These are phyloP conservation scores for Ophiostoma sp. DNA, from an alignment of 2,329 filamentous ascomycete genomes.

Conservation along the genomic window DNA sequence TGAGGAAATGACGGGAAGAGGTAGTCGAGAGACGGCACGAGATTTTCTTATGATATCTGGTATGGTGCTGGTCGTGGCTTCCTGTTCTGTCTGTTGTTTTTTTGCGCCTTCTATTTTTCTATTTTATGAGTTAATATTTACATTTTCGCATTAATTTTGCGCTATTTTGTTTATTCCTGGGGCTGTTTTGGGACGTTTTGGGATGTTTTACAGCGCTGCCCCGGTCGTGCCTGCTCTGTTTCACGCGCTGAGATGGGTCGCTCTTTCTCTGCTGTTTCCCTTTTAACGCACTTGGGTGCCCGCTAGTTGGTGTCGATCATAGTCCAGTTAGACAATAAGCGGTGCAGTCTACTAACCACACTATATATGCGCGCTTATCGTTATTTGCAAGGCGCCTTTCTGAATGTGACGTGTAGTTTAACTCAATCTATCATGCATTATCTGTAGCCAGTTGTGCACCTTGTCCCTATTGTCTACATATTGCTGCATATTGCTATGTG, in stretches of 20 bases:
- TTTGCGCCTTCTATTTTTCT: constrained; percentile 4
- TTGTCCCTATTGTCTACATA: background rate
- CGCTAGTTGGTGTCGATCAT: background rate
- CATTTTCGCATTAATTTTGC: background rate
- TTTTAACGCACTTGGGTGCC: background rate
- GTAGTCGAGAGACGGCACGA: background rate
- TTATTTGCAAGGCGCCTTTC: background rate
- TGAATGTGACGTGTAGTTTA: background rate
- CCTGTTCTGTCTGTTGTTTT: background rate
- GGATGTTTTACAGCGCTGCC: constrained; percentile 4
- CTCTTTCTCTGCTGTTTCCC: background rate
- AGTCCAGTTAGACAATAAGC: background rate
- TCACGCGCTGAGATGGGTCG: constrained; percentile 4
- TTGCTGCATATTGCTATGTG: background rate
- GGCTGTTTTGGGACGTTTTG: background rate
- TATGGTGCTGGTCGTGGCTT: background rate
- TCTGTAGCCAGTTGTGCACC: background rate
- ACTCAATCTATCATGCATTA: background rate
- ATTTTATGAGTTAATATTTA: constrained; percentile 1
- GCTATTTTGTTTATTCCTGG: background rate
- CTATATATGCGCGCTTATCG: background rate
- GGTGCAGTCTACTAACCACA: background rate
- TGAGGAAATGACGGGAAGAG: background rate
- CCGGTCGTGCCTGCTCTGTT: constrained; percentile 7
- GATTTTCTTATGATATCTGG: background rate